Evolutionary conservation across 2,329 filamentous ascomycete species (phyloP), one percentile per base, ranked within the genome.

Genomic region (Teratosphaeria nubilosa): DNA sequence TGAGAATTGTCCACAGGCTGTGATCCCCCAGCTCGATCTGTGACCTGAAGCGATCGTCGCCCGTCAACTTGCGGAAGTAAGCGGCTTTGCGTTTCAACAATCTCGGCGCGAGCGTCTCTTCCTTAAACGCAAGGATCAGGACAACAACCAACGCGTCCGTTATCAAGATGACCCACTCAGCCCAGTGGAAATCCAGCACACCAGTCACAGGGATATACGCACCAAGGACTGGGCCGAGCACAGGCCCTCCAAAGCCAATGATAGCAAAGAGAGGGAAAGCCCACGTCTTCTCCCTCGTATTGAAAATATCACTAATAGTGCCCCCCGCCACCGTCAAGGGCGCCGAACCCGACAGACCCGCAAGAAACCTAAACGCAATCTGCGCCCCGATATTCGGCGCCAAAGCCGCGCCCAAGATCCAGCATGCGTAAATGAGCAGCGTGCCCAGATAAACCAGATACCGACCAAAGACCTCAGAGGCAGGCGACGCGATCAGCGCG

Each of bases 231-330:
- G 77, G 78, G 7, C 50, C 50, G 5, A 60, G 56, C 24, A 60
- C 51, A 9, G 75, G 75, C 1, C 75, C 75, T 60, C 65, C 67
- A 53, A 73, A 72, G 3, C 75, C 75, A 0, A 74, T 72, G 63
- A 75, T 77, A 1, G 78, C 75, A 56, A 79, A 80, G 1, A 80
- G 64, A 0, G 79, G 79, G 58, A 82, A 81, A 11, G 74, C 74
- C 54, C 75, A 77, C 0, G 77, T 76, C 54, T 77, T 72, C 62
- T 81, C 78, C 34, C 77, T 68, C 0, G 77, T 73, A 51, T 70
- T 72, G 66, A 76, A 81, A 31, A 80, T 68, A 64, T 81, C 79
- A 10, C 72, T 69, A 4, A 79, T 71, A 0, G 72, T 75, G 2
- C 77, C 77, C 0, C 77, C 77, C 7, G 76, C 76, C 62, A 67